A percentile compares a stretch with the other conserved stretches of the same genome.
Evolutionary conservation across 306 rosid genomes (phyloP).

Genomic region (Ceratonia siliqua): DNA sequence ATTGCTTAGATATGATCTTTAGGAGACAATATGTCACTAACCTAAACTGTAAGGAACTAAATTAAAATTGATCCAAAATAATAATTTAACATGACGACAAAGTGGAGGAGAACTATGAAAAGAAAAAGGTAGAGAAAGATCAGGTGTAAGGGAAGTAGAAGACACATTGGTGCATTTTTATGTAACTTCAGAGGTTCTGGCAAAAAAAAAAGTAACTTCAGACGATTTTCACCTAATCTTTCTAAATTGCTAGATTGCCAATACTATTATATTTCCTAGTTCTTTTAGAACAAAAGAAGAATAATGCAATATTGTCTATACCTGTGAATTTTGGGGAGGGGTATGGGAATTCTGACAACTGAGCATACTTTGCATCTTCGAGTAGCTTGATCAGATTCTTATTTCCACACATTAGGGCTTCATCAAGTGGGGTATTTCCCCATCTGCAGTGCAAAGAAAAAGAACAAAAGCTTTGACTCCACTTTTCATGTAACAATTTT

Average conservation of each 20-base stretch:
- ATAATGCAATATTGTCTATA: conserved; percentile 21
- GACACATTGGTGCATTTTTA: background rate
- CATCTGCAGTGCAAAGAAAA: conserved; percentile 54
- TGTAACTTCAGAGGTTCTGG: background rate
- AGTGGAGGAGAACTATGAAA: background rate
- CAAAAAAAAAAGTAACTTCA: too few relatives aligned
- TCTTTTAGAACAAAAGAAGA: background rate
- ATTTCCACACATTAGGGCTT: conserved; percentile 81
- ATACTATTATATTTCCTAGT: background rate
- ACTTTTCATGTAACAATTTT: background rate
- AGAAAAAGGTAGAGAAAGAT: background rate
- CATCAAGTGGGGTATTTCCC: conserved; percentile 95
- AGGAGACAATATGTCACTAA: background rate
- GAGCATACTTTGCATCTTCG: conserved; percentile 72
- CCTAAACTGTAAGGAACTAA: background rate
- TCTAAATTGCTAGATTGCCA: background rate
- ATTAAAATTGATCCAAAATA: background rate
- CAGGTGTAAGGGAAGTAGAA: background rate
- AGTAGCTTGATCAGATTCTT: conserved; percentile 72
- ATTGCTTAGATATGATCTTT: conserved; percentile 1
- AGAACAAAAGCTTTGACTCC: background rate
- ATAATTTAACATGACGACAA: background rate
- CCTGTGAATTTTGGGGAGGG: conserved; percentile 57
- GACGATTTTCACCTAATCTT: background rate
- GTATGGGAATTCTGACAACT: conserved; percentile 55